phyloP scores from a whole-genome alignment of 306 rosid species.

The Dicorynia guianensis region DNA sequence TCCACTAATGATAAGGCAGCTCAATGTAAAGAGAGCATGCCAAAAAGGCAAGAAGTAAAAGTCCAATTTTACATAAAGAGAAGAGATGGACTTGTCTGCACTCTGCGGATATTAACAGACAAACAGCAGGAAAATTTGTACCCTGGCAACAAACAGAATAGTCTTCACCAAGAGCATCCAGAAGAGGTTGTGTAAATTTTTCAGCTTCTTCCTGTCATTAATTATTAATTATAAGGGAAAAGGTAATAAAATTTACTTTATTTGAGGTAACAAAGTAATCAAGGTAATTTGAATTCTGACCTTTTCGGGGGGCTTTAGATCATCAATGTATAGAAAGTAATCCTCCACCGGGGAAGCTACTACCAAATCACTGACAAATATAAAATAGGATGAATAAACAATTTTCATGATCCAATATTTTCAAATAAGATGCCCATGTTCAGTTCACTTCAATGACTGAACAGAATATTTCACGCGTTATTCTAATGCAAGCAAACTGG shows the following conservation, averaged over 20 bases:
- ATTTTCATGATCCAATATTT: conserved; percentile 11
- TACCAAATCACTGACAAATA: conserved; percentile 85
- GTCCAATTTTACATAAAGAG: conserved; percentile 17
- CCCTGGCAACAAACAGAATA: conserved; percentile 90
- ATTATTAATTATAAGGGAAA: conserved; percentile 37
- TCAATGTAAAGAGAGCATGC: conserved; percentile 18
- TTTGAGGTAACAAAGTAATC: conserved; percentile 29
- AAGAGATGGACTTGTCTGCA: conserved; percentile 9
- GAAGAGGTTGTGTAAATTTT: conserved; percentile 72
- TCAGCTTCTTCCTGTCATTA: conserved; percentile 77
- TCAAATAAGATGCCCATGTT: conserved; percentile 21
- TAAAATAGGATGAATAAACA: conserved; percentile 33
- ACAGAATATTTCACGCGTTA: conserved; percentile 23
- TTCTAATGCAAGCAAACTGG: conserved; percentile 30
- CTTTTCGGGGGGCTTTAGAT: conserved; percentile 68
- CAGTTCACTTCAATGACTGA: conserved; percentile 29
- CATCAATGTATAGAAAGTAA: conserved; percentile 83
- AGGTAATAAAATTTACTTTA: conserved; percentile 10
- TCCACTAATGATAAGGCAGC: conserved; percentile 3
- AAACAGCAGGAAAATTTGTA: conserved; percentile 40
- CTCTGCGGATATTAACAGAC: conserved; percentile 13
- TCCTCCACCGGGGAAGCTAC: conserved; percentile 97
- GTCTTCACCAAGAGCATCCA: conserved; percentile 89
- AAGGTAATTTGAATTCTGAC: conserved; percentile 50
- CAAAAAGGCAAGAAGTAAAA: neutral